A percentile compares a stretch with the other conserved stretches of the same genome.
phyloP scores from a whole-genome alignment of 495 filamentous ascomycete species.

The Talaromyces ruber region DNA sequence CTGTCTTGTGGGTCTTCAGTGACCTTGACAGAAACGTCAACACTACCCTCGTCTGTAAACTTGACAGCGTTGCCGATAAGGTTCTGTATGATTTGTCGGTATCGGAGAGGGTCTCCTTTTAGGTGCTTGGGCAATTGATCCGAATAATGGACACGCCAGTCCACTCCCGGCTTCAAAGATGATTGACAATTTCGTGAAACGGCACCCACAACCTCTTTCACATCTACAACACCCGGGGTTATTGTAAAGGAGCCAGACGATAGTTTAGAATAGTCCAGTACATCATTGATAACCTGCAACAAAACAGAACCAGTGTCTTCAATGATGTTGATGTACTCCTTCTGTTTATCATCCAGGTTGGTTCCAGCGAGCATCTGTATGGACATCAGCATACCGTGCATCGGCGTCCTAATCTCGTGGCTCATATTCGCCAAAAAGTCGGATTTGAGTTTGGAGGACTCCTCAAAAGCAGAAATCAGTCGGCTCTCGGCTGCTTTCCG shows the following conservation, averaged over 20 bases:
- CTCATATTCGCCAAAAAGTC: conserved; percentile 77
- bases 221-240: conserved; percentile 60
- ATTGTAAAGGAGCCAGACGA: conserved; percentile 79
- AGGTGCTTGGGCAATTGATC: conserved; percentile 29
- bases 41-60: conserved; percentile 67
- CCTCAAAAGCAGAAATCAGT: conserved; percentile 55
- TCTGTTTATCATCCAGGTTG: conserved; percentile 56
- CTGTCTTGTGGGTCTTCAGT: conserved; percentile 32
- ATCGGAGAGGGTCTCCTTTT: conserved; percentile 65
- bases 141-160: conserved; percentile 42
- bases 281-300: conserved; percentile 85
- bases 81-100: conserved; percentile 79
- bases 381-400: conserved; percentile 70
- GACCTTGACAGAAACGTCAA: conserved; percentile 49
- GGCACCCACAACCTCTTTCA: conserved; percentile 45
- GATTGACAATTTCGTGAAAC: conserved; percentile 45
- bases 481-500: conserved; percentile 48
- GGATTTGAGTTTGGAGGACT: conserved; percentile 54
- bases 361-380: conserved; percentile 61
- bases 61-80: conserved; percentile 86
- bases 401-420: conserved; percentile 80
- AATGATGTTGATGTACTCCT: conserved; percentile 69
- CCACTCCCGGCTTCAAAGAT: conserved; percentile 49
- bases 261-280: conserved; percentile 81
- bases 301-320: conserved; percentile 72